phyloP scores from a whole-genome alignment of 352 stramenopile species.

The Globisporangium echinulatum region DNA sequence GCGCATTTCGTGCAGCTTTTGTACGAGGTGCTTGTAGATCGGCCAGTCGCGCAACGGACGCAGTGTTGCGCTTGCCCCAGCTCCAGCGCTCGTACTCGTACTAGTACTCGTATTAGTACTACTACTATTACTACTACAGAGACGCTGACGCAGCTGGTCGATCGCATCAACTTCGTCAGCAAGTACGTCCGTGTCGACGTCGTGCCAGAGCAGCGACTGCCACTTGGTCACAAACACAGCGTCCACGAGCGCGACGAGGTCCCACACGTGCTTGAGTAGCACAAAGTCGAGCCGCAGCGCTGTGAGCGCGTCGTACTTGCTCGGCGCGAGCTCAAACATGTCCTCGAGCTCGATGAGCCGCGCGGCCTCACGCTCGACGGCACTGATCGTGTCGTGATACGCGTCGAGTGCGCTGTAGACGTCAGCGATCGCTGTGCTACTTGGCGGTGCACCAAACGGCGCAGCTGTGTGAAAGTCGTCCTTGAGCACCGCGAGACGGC shows the following conservation, averaged over 20 bases:
- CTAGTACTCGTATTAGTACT: not conserved
- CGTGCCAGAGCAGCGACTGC: slow-evolving; percentile 82
- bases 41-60: slow-evolving; percentile 85
- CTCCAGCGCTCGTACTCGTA: too few species aligned
- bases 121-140: slow-evolving; percentile 37
- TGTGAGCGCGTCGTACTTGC: slow-evolving; percentile 74
- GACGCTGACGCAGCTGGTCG: slow-evolving; percentile 44
- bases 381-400: slow-evolving; percentile 71
- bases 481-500: slow-evolving; percentile 51
- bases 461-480: slow-evolving; percentile 57
- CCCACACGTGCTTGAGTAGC: slow-evolving; percentile 90
- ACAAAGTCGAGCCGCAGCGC: slow-evolving; percentile 83
- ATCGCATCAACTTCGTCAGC: slow-evolving; percentile 88
- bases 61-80: too few species aligned
- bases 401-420: slow-evolving; percentile 86
- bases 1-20: slow-evolving; percentile 90
- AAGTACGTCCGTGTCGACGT: slow-evolving; percentile 85
- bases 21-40: slow-evolving; percentile 88
- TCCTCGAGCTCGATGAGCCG: slow-evolving; percentile 90
- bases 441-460: slow-evolving; percentile 36
- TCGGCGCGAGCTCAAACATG: slow-evolving; percentile 91
- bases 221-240: slow-evolving; percentile 73
- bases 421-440: slow-evolving; percentile 31
- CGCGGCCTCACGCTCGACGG: slow-evolving; percentile 80
- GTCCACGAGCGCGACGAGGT: slow-evolving; percentile 88